phyloP scores from a whole-genome alignment of 768 basidiomycete genomes.

The Suillus plorans region DNA sequence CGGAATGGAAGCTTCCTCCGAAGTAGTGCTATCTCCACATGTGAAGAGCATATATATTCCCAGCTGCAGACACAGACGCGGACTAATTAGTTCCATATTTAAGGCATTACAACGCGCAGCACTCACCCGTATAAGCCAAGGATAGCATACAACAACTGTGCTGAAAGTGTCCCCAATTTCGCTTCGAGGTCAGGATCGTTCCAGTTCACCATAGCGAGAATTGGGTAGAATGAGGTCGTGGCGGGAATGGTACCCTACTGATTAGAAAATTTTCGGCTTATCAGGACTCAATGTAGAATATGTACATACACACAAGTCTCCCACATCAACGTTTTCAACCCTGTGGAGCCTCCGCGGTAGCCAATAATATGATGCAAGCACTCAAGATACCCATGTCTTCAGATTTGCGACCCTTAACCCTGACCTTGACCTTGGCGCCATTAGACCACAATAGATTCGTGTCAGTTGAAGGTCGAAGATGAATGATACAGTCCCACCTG shows the following conservation, averaged over 20 bases:
- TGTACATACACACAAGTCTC: not conserved
- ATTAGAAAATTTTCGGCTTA: not conserved
- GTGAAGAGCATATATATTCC: constrained; percentile 1
- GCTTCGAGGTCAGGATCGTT: not conserved
- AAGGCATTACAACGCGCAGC: not conserved
- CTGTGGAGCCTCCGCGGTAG: not conserved
- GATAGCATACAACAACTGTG: not conserved
- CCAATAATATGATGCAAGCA: not conserved
- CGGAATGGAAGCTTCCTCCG: not conserved
- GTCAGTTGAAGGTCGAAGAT: not conserved
- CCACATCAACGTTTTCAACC: not conserved
- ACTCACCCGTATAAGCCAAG: not conserved
- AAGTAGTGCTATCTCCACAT: not conserved
- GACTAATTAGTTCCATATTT: not conserved
- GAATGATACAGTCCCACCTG: not conserved
- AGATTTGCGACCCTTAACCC: not conserved
- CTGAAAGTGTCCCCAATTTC: not conserved
- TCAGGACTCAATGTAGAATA: not conserved
- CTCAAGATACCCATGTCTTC: not conserved
- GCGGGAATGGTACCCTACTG: not conserved
- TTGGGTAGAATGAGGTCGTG: not conserved
- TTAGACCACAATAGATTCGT: not conserved
- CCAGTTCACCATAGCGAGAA: not conserved
- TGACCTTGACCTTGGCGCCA: not conserved
- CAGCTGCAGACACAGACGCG: not conserved